These are phyloP conservation scores for Dujonia santamariae DNA, from an alignment of 1,139 yeast species.

Conservation along the genomic window DNA sequence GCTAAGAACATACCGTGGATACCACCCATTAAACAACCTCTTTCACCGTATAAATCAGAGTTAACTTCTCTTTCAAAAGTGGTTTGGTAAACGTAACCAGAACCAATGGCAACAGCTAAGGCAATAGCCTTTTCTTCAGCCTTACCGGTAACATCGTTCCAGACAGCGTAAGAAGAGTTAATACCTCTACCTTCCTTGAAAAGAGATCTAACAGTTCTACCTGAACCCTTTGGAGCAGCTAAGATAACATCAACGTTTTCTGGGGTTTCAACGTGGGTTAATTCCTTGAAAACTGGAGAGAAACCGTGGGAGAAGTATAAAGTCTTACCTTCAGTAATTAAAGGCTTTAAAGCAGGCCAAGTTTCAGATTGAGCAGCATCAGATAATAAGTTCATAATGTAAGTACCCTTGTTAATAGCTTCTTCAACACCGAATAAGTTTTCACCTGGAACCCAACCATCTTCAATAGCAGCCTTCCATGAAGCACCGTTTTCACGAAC, in stretches of 20 bases:
- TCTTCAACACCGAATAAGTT: conserved; percentile 92
- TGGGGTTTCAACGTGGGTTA: conserved; percentile 96
- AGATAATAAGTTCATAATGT: conserved; percentile 94
- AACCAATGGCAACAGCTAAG: conserved; percentile 97
- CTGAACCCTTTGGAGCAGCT: conserved; percentile 99
- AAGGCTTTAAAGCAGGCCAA: conserved; percentile 83
- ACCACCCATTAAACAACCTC: conserved; percentile 99
- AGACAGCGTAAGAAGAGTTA: conserved; percentile 98
- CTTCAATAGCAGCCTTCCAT: conserved; percentile 99
- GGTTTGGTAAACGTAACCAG: conserved; percentile 99
- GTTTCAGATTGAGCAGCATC: conserved; percentile 99
- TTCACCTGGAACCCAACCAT: conserved; percentile 99
- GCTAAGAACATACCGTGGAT: conserved; percentile 99
- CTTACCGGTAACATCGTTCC: conserved; percentile 99
- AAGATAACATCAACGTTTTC: conserved; percentile 91
- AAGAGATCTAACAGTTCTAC: conserved; percentile 98
- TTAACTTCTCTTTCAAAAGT: conserved; percentile 98
- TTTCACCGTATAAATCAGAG: conserved; percentile 99
- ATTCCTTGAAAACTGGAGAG: conserved; percentile 98
- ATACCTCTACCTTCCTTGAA: conserved; percentile 99
- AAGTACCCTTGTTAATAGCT: conserved; percentile 90
- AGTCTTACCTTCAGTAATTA: conserved; percentile 94
- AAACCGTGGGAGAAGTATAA: conserved; percentile 99
- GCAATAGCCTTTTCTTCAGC: conserved; percentile 99
- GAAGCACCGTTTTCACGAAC: conserved; percentile 98